Evolutionary conservation across 2,329 filamentous ascomycete genomes (phyloP), one percentile per base, ranked within the genome.

Genomic region (Fusarium camptoceras): DNA sequence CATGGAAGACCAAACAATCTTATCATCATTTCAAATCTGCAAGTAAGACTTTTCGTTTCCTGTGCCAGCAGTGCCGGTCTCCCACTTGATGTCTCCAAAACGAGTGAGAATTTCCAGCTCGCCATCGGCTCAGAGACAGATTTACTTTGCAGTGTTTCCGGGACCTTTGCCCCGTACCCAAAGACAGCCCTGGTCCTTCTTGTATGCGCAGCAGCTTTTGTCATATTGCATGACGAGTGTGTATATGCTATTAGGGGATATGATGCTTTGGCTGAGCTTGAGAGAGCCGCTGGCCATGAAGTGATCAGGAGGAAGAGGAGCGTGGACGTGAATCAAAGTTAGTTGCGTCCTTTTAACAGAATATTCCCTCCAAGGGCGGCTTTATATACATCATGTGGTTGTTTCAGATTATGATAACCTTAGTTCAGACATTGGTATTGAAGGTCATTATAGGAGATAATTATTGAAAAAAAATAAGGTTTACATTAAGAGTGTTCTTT

Each of bases 91-190:
- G 28, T 30, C 12, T 15, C 14, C 28, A 3, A 14, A 30, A 2
- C 3, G 14, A 8, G 28, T 30, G 12, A 30, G 12, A 3, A 30
- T 7, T 30, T 30, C 12, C 2, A 30, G 31, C 34, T 37, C 34
- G 0, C 34, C 34, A 2, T 37, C 34, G 5, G 18, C n/a, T 37
- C 34, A 18, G 1, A 37, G 34, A 4, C 34, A 18, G 18, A 37
- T 37, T n/a, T 37, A 18, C 0, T 2, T 1, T 4, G 34, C 34
- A n/a, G 18, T 1, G 2, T 1, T 37, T 4, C 34, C 34, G 0
- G 34, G 34, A 2, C 34, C 34, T 0, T 0, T 1, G 10, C 34
- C 34, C 0, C 18, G 34, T 11, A 18, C 34, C 34, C 34, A 37
- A 2, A 37, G 0, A 4, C 34, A 37, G 10, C 34, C 34, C 10